These are phyloP conservation scores for Aegle marmelos DNA, from an alignment of 345 rosid species.

Conservation along the genomic window DNA sequence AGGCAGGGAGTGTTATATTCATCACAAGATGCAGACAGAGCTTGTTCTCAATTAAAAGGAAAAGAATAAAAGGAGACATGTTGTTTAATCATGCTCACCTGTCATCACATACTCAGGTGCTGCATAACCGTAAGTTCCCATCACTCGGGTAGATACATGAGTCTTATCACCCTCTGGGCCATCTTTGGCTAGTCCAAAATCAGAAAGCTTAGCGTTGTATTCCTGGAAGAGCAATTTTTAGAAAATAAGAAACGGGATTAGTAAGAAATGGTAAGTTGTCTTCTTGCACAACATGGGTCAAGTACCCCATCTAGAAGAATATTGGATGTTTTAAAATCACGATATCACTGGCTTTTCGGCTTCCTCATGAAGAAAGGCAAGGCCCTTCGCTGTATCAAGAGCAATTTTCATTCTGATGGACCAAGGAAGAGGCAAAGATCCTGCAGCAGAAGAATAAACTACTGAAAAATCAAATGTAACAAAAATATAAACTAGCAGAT, in stretches of 20 bases:
- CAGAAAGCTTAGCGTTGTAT: constrained; percentile 38
- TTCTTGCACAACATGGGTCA: constrained; percentile 2
- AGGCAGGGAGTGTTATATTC: neutral
- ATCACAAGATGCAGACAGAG: neutral
- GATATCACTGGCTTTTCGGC: constrained; percentile 45
- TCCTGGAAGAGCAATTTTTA: constrained; percentile 20
- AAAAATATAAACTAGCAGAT: neutral
- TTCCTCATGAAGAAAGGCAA: constrained; percentile 49
- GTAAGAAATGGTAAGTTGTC: neutral
- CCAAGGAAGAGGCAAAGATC: constrained; percentile 47
- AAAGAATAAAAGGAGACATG: neutral
- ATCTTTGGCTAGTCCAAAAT: constrained; percentile 43
- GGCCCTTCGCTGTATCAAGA: constrained; percentile 43
- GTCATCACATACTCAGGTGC: constrained; percentile 30
- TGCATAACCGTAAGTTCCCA: constrained; percentile 21
- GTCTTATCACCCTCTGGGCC: constrained; percentile 31
- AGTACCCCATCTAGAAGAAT: constrained; percentile 44
- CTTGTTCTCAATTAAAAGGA: neutral
- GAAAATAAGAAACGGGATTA: neutral
- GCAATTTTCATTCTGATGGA: constrained; percentile 37
- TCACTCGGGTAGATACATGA: constrained; percentile 14
- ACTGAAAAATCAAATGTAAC: neutral
- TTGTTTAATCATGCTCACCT: constrained; percentile 14
- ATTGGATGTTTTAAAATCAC: constrained; percentile 47
- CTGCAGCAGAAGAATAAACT: constrained; percentile 16